Base-by-base conservation (phyloP, 345 rosid genomes). In the Eucalyptus erythrocorys region DNA sequence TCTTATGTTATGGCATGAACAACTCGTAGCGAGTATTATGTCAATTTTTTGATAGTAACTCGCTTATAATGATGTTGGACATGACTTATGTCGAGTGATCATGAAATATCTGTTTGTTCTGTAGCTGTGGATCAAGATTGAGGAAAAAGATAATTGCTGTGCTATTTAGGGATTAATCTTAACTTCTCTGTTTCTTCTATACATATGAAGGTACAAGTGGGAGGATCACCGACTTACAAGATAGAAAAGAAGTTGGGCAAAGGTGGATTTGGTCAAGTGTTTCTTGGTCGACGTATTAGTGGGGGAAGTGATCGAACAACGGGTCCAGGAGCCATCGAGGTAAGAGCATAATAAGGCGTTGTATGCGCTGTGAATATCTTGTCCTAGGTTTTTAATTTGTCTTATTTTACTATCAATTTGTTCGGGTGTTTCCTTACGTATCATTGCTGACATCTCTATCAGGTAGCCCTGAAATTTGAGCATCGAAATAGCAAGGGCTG, bases 241-340 rank as follows among this genome's bases (percentile, higher is more conserved):
- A 92, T 98, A 55, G 99, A 95, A 89, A 94, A 94, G 76, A 98
- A 95, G 94, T 90, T 97, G 76, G 99, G 99, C 59, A 98, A 97
- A 89, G 99, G 99, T 93, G 99, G 99, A 86, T 98, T 98, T 91
- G 99, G 99, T 85, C 99, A 98, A 94, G 99, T 98, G 24, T 98
- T 97, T 92, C 96, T 98, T 87, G 99, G 99, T 66, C 96, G 99
- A 85, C 98, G 99, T 85, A 89, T 93, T 88, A 90, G 88, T 89
- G 95, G 95, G 85, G 95, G 96, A 90, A 95, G 86, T 90, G 96
- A 96, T 10, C 96, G 98, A 88, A 86, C 94, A 90, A 90, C 95
- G 57, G 99, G 98, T 89, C 90, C 98, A 85, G 96, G 95, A 49
- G 96, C 98, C 87, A 14, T 92, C 90, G 98, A 98, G 98, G 99